phyloP scores from a whole-genome alignment of 23 red algal genomes.

The Agarophyton chilense region DNA sequence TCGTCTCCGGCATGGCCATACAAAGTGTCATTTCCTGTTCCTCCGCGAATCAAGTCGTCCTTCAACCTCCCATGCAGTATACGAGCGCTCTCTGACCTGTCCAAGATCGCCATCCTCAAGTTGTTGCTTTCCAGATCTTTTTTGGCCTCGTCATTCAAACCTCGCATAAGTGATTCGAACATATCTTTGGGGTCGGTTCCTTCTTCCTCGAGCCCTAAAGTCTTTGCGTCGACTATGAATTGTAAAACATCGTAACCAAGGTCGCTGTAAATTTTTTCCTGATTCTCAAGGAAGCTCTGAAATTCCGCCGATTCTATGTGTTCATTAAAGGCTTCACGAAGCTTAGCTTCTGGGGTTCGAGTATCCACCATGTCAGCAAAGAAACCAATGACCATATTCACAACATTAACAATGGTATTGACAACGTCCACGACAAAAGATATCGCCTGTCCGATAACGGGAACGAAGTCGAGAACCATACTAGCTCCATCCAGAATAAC shows the following conservation, averaged over 20 bases:
- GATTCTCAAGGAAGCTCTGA: background rate
- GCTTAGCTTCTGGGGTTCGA: background rate
- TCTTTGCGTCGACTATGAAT: too few species aligned
- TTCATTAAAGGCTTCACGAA: too few species aligned
- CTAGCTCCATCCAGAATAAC: slow-evolving; percentile 7
- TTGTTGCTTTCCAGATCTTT: background rate
- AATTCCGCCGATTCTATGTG: slow-evolving; percentile 25
- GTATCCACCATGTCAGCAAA: slow-evolving; percentile 47
- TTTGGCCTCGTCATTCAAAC: slow-evolving; percentile 21
- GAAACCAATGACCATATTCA: slow-evolving; percentile 41
- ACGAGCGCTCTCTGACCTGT: background rate
- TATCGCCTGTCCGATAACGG: slow-evolving; percentile 5
- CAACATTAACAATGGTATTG: slow-evolving; percentile 2
- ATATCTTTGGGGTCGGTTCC: too few species aligned
- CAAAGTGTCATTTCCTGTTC: background rate
- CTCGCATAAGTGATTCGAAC: too few species aligned
- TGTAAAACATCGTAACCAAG: too few species aligned
- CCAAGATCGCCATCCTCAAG: background rate
- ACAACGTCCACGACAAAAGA: background rate
- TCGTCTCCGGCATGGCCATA: background rate
- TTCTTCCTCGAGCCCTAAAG: too few species aligned
- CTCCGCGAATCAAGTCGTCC: slow-evolving; percentile 13
- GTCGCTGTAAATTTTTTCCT: too few species aligned
- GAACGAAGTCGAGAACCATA: slow-evolving; percentile 31
- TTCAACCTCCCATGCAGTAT: background rate